These are phyloP conservation scores for Colletotrichum shisoi DNA, from an alignment of 2,329 filamentous ascomycete genomes.

Conservation along the genomic window DNA sequence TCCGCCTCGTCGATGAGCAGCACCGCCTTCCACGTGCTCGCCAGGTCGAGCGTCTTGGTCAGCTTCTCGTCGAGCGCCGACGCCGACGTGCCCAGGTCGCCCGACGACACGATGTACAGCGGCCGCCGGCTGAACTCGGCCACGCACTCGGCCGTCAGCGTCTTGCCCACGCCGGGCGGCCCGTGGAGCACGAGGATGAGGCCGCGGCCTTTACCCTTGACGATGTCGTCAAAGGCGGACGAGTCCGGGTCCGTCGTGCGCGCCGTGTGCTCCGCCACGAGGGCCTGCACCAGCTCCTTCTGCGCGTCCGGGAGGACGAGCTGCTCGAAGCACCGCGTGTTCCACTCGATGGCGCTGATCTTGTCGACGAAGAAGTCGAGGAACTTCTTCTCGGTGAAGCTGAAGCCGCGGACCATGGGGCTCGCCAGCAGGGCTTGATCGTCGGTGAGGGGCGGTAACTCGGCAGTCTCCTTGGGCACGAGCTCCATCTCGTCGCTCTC, in stretches of 20 bases:
- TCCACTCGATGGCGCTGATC: constrained; percentile 57
- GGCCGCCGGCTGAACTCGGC: constrained; percentile 60
- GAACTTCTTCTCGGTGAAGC: constrained; percentile 57
- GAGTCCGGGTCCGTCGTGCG: constrained; percentile 66
- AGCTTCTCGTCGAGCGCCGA: constrained; percentile 71
- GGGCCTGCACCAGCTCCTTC: constrained; percentile 60
- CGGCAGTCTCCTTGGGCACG: constrained; percentile 37
- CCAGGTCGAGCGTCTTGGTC: constrained; percentile 82
- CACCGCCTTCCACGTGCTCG: constrained; percentile 85
- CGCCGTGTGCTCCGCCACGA: constrained; percentile 66
- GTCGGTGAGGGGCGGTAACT: constrained; percentile 46
- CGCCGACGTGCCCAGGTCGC: constrained; percentile 74
- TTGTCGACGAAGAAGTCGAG: constrained; percentile 59
- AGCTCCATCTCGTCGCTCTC: constrained; percentile 42
- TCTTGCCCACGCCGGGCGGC: constrained; percentile 60
- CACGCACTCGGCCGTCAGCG: constrained; percentile 58
- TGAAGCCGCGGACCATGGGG: constrained; percentile 61
- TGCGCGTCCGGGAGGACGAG: constrained; percentile 59
- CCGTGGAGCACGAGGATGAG: constrained; percentile 60
- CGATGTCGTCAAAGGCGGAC: constrained; percentile 59
- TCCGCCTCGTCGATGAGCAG: constrained; percentile 87
- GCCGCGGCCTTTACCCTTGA: constrained; percentile 53
- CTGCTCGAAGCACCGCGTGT: constrained; percentile 56
- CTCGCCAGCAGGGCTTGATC: constrained; percentile 53
- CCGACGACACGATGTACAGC: constrained; percentile 64